Conservation (phyloP, 768 basidiomycete species). For the Mycena vitilis region DNA sequence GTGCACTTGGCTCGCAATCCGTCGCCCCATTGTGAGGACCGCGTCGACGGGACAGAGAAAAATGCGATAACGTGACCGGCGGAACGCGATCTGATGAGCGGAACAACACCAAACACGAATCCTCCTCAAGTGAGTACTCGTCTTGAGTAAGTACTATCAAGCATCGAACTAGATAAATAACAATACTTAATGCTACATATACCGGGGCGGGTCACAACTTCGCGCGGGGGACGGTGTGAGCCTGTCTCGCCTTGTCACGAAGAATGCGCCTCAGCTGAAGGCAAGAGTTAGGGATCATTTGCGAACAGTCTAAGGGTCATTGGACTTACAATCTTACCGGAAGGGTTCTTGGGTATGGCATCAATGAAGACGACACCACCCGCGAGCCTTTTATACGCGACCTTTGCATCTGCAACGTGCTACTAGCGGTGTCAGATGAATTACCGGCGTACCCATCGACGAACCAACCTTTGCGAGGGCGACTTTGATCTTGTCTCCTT, state of each 20-base stretch:
- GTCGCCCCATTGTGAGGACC: constrained; percentile 68
- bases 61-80: constrained; percentile 12
- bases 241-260: constrained; percentile 58
- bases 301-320: no score
- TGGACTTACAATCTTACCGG: constrained; percentile 69
- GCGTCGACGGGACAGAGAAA: not conserved
- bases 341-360: constrained; percentile 75
- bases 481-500: constrained; percentile 53
- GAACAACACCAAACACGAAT: not conserved
- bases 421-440: constrained; percentile 37
- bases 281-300: not conserved
- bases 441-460: not conserved
- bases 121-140: no score
- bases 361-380: constrained; percentile 75
- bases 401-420: constrained; percentile 70
- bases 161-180: constrained; percentile 8
- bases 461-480: constrained; percentile 73
- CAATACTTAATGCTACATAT: constrained; percentile 9
- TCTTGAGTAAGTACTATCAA: no score
- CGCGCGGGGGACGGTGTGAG: constrained; percentile 1
- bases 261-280: constrained; percentile 61
- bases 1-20: constrained; percentile 90
- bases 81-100: not conserved
- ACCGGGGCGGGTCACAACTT: constrained; percentile 12
- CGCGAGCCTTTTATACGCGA: constrained; percentile 68